Conservation (phyloP, 2,329 filamentous ascomycete genomes). For the Cladosporium cucumerinum region DNA sequence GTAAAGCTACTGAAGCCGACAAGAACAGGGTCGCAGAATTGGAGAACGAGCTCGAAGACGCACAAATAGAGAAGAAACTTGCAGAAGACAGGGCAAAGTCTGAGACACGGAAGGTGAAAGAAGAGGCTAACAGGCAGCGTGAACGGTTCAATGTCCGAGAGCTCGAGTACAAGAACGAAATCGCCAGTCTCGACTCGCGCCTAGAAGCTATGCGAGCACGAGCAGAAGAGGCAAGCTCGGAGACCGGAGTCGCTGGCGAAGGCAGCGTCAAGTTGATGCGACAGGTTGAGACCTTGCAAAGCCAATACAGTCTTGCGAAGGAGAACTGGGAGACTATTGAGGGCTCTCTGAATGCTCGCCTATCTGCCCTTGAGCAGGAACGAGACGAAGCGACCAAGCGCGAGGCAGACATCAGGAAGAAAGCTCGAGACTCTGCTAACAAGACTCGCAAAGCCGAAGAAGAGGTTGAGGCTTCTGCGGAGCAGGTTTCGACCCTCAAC, state of each 20-base stretch:
- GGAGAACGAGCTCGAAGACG: slow-evolving; percentile 62
- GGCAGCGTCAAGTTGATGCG: slow-evolving; percentile 67
- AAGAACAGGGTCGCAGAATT: slow-evolving; percentile 54
- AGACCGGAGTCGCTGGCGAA: slow-evolving; percentile 57
- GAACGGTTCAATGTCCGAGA: slow-evolving; percentile 68
- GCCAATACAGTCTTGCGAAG: slow-evolving; percentile 88
- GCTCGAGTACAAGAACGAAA: slow-evolving; percentile 76
- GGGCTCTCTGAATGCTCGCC: slow-evolving; percentile 72
- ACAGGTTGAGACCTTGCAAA: slow-evolving; percentile 93
- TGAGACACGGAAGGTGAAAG: slow-evolving; percentile 68
- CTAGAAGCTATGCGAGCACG: slow-evolving; percentile 80
- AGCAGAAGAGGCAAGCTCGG: slow-evolving; percentile 85
- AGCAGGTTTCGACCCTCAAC: slow-evolving; percentile 61
- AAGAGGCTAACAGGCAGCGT: slow-evolving; percentile 68
- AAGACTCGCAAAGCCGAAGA: slow-evolving; percentile 71
- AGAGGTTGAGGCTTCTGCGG: slow-evolving; percentile 70
- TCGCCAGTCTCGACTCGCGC: slow-evolving; percentile 75
- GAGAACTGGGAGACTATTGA: slow-evolving; percentile 99
- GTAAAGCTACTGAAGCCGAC: slow-evolving; percentile 66
- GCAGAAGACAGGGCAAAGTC: slow-evolving; percentile 65
- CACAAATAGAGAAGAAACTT: slow-evolving; percentile 73
- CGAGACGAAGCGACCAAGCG: slow-evolving; percentile 78
- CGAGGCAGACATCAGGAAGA: slow-evolving; percentile 84
- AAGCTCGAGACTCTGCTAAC: slow-evolving; percentile 76
- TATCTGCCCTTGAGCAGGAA: slow-evolving; percentile 80